Evolutionary conservation across 768 basidiomycete species (phyloP), one percentile per base, ranked within the genome.

Genomic region (Rhizopogon vinicolor): DNA sequence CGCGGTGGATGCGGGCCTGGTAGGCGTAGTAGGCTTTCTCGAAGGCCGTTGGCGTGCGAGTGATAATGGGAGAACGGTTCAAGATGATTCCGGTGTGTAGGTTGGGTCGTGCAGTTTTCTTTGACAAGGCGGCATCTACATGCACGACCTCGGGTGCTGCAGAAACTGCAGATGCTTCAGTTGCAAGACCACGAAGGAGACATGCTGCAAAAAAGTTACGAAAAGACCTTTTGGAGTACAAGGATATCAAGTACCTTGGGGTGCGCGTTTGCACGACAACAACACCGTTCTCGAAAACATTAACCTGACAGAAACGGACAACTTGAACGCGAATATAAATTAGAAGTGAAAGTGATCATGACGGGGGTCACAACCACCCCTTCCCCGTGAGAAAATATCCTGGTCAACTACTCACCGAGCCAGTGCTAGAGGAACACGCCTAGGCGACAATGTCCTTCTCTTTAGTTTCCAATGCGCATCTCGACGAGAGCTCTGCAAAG

Each of bases 401-500:
- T 35, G 51, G 39, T 41, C 18, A 42, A 12, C 35, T 37, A 37
- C 35, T 13, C 35, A 13, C 8, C 8, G 31, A 33, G 31, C 31
- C 8, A 33, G 31, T 33, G 12, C 35, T 13, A 1, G 35, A 35
- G 12, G 5, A 10, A 37, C 35, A 35, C 10, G 35, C 35, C 37
- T 35, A 56, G 46, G 53, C 52, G 52, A 63, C 65, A 62, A 91
- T 91, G 89, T 84, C 89, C 13, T 76, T 89, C 59, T 82, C 84
- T 48, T 80, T 92, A 52, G 86, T 93, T 35, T 87, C 87, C 22
- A 93, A 88, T 64, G 69, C 83, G 2, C 93, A 88, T 75, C 83
- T 98, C 58, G 91, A 94, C 60, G 93, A 96, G 61, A 83, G 78
- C 64, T 89, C 91, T 7, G 78, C 86, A 51, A 95, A 96, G 78